Evolutionary conservation across 257 asterid species (phyloP).

Genomic region (Jacaranda mimosifolia): DNA sequence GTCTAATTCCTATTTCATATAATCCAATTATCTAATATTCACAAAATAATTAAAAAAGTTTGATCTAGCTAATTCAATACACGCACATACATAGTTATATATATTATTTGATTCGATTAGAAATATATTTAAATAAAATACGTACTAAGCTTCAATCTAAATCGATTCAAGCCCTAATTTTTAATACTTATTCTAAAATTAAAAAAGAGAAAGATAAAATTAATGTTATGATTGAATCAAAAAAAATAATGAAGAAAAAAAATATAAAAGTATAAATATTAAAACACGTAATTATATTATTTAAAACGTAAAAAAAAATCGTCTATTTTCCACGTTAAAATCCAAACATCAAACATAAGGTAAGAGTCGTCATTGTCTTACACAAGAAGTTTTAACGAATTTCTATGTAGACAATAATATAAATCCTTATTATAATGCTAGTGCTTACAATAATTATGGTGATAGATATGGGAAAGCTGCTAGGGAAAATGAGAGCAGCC

Average conservation of each 20-base stretch:
- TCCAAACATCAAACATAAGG: background rate
- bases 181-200: background rate
- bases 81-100: too few species aligned
- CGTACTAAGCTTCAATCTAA: background rate
- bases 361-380: background rate
- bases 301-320: too few species aligned
- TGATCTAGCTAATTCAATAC: too few species aligned
- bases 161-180: background rate
- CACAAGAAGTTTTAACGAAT: background rate
- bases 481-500: constrained; percentile 44
- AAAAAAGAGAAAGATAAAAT: background rate
- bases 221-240: too few species aligned
- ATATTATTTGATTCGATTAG: background rate
- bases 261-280: too few species aligned
- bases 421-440: constrained; percentile 36
- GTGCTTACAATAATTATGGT: constrained; percentile 31
- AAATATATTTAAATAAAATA: too few species aligned
- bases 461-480: constrained; percentile 34
- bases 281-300: too few species aligned
- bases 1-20: too few species aligned
- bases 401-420: constrained; percentile 19
- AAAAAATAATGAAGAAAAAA: too few species aligned
- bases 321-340: too few species aligned
- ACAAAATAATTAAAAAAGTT: too few species aligned
- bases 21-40: too few species aligned